A percentile compares a stretch with the other conserved stretches of the same genome.
These are phyloP conservation scores for Elsinoe necatrix DNA, from an alignment of 2,329 filamentous ascomycete genomes.

Conservation along the genomic window DNA sequence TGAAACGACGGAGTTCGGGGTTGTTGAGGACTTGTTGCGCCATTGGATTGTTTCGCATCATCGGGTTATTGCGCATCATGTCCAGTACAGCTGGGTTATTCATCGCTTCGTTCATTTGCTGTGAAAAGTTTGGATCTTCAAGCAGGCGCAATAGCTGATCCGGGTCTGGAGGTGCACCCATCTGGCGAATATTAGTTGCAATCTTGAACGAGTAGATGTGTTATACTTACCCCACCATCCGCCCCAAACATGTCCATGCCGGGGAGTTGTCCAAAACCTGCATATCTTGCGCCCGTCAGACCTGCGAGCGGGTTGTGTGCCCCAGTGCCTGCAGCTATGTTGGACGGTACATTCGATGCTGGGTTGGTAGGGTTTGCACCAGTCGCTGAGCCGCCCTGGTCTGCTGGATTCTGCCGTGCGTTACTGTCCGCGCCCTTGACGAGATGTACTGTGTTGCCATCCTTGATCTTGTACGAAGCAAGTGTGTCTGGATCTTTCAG, in stretches of 20 bases:
- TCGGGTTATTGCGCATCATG: conserved; percentile 54
- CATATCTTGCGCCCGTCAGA: conserved; percentile 86
- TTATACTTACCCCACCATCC: conserved; percentile 79
- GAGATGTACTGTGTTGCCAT: conserved; percentile 89
- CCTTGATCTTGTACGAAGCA: conserved; percentile 84
- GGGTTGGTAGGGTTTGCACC: conserved; percentile 32
- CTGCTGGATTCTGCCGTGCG: conserved; percentile 49
- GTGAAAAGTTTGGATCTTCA: conserved; percentile 75
- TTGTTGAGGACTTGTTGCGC: conserved; percentile 81
- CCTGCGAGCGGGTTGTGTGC: conserved; percentile 86
- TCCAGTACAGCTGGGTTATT: conserved; percentile 92
- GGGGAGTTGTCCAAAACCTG: conserved; percentile 82
- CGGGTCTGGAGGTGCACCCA: conserved; percentile 76
- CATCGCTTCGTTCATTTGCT: conserved; percentile 87
- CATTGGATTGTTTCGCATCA: conserved; percentile 86
- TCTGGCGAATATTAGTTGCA: conserved; percentile 47
- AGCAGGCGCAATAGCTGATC: conserved; percentile 80
- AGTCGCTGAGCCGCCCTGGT: conserved; percentile 36
- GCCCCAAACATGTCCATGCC: conserved; percentile 84
- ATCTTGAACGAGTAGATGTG: background rate
- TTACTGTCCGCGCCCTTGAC: conserved; percentile 96
- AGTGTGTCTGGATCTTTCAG: conserved; percentile 90
- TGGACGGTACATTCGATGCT: conserved; percentile 58
- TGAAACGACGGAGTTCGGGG: conserved; percentile 80
- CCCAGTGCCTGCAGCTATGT: conserved; percentile 68